A percentile compares a stretch with the other conserved stretches of the same genome.
phyloP scores from a whole-genome alignment of 768 basidiomycete species.

The Tephrocybe sp. region DNA sequence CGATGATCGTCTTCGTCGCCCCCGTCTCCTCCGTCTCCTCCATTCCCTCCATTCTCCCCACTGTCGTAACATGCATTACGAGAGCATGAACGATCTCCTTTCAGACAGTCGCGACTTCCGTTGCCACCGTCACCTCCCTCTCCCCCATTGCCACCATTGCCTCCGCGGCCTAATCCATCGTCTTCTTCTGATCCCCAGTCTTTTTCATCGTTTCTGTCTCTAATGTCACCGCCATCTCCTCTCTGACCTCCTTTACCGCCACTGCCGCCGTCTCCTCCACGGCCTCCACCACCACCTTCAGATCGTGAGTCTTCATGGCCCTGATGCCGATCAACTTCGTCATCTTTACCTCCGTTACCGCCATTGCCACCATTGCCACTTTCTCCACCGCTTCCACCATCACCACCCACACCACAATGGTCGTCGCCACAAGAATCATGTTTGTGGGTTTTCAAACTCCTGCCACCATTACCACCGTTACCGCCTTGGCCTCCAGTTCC shows the following conservation, averaged over 20 bases:
- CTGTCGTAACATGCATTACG: background rate
- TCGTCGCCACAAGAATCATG: background rate
- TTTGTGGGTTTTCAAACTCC: background rate
- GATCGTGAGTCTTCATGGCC: background rate
- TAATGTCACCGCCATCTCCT: too few relatives aligned
- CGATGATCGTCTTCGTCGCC: background rate
- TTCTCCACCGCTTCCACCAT: background rate
- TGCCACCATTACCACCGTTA: background rate
- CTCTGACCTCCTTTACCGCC: background rate
- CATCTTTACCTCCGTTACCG: background rate
- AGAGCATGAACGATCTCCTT: background rate
- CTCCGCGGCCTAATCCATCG: too few relatives aligned
- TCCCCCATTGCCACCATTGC: too few relatives aligned
- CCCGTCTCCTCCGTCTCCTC: background rate
- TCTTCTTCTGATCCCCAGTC: background rate
- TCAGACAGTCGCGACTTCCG: too few relatives aligned
- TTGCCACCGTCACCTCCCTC: too few relatives aligned
- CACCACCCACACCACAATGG: background rate
- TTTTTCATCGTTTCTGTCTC: too few relatives aligned
- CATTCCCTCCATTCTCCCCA: background rate
- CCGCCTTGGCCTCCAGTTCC: slow-evolving; percentile 2
- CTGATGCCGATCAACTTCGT: background rate
- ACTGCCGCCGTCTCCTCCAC: background rate
- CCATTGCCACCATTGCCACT: background rate
- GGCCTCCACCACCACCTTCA: background rate